Evolutionary conservation across 192 early-diverging fungal species (phyloP).

Genomic region (Phycomyces blakesleeanus): DNA sequence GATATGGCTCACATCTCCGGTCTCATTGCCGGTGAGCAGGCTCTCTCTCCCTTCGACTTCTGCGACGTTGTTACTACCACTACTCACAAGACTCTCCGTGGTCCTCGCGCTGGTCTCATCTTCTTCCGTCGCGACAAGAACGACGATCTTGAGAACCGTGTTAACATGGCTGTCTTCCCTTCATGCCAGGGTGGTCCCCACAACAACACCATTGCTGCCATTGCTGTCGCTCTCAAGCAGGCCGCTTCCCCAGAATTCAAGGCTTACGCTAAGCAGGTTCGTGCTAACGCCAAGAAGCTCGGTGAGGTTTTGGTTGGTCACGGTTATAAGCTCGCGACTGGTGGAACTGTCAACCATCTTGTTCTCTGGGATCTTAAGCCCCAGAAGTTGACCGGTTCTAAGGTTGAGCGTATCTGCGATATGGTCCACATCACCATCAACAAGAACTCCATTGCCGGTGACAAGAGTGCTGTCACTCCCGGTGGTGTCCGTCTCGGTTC

Average conservation of each 20-base stretch:
- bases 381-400: constrained; percentile 86
- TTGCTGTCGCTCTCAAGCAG: constrained; percentile 98
- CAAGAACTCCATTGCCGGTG: constrained; percentile 99
- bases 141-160: constrained; percentile 88
- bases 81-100: constrained; percentile 99
- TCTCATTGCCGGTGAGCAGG: constrained; percentile 89
- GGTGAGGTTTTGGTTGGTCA: constrained; percentile 69
- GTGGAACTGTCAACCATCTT: constrained; percentile 97
- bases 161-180: constrained; percentile 99
- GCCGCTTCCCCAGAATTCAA: constrained; percentile 91
- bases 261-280: constrained; percentile 92
- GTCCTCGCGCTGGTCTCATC: constrained; percentile 97
- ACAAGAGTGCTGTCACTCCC: constrained; percentile 91
- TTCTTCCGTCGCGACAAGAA: constrained; percentile 92
- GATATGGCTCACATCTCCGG: constrained; percentile 99
- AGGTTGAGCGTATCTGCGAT: constrained; percentile 99
- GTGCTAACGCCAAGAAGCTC: constrained; percentile 87
- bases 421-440: constrained; percentile 96
- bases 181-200: constrained; percentile 99
- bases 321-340: constrained; percentile 94
- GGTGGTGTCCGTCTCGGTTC: constrained; percentile 97
- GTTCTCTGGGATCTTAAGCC: constrained; percentile 98
- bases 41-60: constrained; percentile 89
- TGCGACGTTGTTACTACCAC: constrained; percentile 99
- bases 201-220: constrained; percentile 99